These are phyloP conservation scores for Entomortierella chlamydospora DNA, from an alignment of 192 early-diverging fungal species.

Conservation along the genomic window DNA sequence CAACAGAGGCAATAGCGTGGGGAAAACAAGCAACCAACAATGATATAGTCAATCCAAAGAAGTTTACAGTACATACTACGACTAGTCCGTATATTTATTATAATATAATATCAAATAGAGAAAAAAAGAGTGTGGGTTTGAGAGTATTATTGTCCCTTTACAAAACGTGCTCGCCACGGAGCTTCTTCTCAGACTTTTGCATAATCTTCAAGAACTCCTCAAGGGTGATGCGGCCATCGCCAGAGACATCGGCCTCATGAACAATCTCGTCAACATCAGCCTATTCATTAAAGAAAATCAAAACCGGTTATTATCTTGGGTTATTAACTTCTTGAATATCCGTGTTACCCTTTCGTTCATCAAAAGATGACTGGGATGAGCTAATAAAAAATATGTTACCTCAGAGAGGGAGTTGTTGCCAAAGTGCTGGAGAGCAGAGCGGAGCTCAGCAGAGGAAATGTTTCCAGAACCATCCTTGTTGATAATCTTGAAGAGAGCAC, in stretches of 20 bases:
- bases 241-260: constrained; percentile 84
- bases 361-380: too few species aligned
- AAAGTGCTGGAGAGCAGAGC: constrained; percentile 50
- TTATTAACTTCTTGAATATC: not conserved
- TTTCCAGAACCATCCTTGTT: constrained; percentile 55
- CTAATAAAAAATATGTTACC: constrained; percentile 21
- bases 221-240: constrained; percentile 89
- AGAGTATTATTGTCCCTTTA: constrained; percentile 8
- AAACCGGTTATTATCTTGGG: not conserved
- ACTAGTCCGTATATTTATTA: too few species aligned
- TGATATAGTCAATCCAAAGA: too few species aligned
- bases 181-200: constrained; percentile 59
- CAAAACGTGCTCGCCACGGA: constrained; percentile 53
- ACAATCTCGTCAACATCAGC: constrained; percentile 71
- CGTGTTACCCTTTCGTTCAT: too few species aligned
- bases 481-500: constrained; percentile 32
- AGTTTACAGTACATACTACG: too few species aligned
- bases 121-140: not conserved
- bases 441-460: constrained; percentile 50
- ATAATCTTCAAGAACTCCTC: constrained; percentile 92
- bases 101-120: too few species aligned
- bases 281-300: constrained; percentile 13
- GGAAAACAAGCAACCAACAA: too few species aligned
- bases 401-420: constrained; percentile 51
- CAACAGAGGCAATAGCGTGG: too few species aligned